Conservation (phyloP, 2,329 filamentous ascomycete species). For the Colletotrichum costaricense region DNA sequence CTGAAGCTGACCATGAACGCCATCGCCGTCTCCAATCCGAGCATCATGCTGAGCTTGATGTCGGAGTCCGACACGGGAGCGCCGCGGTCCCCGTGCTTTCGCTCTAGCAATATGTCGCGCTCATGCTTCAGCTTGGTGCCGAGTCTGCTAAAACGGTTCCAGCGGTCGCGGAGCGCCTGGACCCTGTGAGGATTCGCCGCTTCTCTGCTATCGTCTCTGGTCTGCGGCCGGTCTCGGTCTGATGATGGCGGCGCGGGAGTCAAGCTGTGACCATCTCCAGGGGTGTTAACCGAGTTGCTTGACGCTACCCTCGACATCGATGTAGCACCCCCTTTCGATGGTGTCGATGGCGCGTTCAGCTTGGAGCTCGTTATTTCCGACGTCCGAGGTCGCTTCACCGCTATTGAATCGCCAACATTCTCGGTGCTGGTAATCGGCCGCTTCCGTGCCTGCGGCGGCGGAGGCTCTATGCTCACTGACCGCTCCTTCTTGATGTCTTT, state of each 20-base stretch:
- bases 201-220: constrained; percentile 35
- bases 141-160: constrained; percentile 50
- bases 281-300: constrained; percentile 64
- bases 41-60: constrained; percentile 53
- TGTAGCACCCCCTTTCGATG: constrained; percentile 58
- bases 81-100: constrained; percentile 31
- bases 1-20: constrained; percentile 67
- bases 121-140: constrained; percentile 66
- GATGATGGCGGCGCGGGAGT: constrained; percentile 49
- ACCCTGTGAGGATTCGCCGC: constrained; percentile 43
- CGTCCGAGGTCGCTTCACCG: constrained; percentile 55
- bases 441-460: constrained; percentile 56
- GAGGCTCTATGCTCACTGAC: constrained; percentile 55
- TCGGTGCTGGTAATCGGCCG: constrained; percentile 56
- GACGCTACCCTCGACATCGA: constrained; percentile 66
- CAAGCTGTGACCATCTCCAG: constrained; percentile 55
- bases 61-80: constrained; percentile 44
- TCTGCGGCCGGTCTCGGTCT: constrained; percentile 48
- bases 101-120: constrained; percentile 55
- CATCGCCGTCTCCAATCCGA: constrained; percentile 62
- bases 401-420: constrained; percentile 47
- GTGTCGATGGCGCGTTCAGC: constrained; percentile 58
- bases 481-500: constrained; percentile 50
- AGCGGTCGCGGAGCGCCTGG: constrained; percentile 47
- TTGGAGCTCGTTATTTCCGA: constrained; percentile 52